Base-by-base conservation (phyloP, 495 filamentous ascomycete genomes). In the Bombardia bombarda region DNA sequence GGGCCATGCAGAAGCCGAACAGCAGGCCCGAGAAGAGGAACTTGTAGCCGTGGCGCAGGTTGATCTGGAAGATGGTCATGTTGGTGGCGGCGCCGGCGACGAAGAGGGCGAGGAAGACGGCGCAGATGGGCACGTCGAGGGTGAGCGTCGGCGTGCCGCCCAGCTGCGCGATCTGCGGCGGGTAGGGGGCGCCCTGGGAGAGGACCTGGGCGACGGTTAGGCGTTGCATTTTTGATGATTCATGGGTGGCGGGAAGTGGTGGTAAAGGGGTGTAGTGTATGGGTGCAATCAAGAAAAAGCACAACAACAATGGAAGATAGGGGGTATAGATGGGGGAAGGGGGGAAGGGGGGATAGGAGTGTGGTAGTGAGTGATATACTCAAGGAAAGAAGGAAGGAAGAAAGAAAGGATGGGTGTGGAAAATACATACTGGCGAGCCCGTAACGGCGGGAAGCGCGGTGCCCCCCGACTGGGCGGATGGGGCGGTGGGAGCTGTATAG, bases 1-100 rank as follows among this genome's bases (percentile, higher is more conserved):
- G 72, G 4, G 84, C 74, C 68, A 83, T 78, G 65, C 78, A 92
- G 71, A 96, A 90, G 42, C 79, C 87, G 52, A 87, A 86, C 20
- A 84, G 60, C 43, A 85, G 68, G 12, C 60, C 77, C 13, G 74
- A 86, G 40, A 84, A 72, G 22, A 86, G 52, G 66, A 92, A 94
- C 38, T 84, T 84, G 58, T 84, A 78, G 10, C 70, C 66, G 19
- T 67, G 59, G 13, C 52, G 45, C 19, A 49, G 57, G 62, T 93
- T 93, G 24, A 61, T 40, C 34, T 70, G 70, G 50, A 84, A 74
- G 40, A 89, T 72, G 7, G 67, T 68, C 74, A 87, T 80, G 65
- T 94, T 79, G 25, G 64, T 52, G 20, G 65, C 65, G 4, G 75
- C 85, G 17, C 69, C 70, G 37, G 47, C 18, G 35, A 80, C 52